These are phyloP conservation scores for Aspergillus diversus DNA, from an alignment of 495 filamentous ascomycete species.

Conservation along the genomic window DNA sequence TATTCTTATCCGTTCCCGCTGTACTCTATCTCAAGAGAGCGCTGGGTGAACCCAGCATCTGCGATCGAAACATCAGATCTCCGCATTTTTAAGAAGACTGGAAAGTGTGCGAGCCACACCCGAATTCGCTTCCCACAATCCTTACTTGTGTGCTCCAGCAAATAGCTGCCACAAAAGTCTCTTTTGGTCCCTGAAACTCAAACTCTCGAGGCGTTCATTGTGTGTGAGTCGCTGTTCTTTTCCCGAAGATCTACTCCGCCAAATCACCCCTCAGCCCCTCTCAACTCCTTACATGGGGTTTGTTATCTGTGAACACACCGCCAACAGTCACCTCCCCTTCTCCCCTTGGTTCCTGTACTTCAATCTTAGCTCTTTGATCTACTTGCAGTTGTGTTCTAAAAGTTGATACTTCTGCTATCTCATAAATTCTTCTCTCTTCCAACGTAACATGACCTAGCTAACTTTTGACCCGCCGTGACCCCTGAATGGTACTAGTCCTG, in stretches of 20 bases:
- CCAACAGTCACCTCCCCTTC: constrained; percentile 31
- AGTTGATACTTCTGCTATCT: constrained; percentile 13
- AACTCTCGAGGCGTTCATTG: constrained; percentile 50
- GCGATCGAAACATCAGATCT: constrained; percentile 30
- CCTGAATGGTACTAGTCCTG: constrained; percentile 39
- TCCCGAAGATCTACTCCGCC: constrained; percentile 38
- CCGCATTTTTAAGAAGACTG: constrained; percentile 30
- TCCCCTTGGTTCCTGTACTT: constrained; percentile 23
- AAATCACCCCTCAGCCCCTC: constrained; percentile 49
- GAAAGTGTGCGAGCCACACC: constrained; percentile 18
- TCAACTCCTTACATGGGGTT: constrained; percentile 43
- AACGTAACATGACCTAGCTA: constrained; percentile 23
- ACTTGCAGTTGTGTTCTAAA: constrained; percentile 18
- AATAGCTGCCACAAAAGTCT: constrained; percentile 14
- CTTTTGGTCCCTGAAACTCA: constrained; percentile 29
- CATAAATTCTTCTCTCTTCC: constrained; percentile 4
- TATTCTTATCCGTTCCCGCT: constrained; percentile 19
- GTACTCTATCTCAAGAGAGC: constrained; percentile 24
- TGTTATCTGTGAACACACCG: constrained; percentile 39
- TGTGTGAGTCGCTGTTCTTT: constrained; percentile 39
- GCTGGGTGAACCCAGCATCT: constrained; percentile 23
- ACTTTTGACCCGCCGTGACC: constrained; percentile 31
- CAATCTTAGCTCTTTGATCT: constrained; percentile 17
- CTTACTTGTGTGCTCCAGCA: constrained; percentile 21
- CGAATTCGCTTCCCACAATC: constrained; percentile 30